phyloP scores from a whole-genome alignment of 495 filamentous ascomycete species.

The Podospora didyma region DNA sequence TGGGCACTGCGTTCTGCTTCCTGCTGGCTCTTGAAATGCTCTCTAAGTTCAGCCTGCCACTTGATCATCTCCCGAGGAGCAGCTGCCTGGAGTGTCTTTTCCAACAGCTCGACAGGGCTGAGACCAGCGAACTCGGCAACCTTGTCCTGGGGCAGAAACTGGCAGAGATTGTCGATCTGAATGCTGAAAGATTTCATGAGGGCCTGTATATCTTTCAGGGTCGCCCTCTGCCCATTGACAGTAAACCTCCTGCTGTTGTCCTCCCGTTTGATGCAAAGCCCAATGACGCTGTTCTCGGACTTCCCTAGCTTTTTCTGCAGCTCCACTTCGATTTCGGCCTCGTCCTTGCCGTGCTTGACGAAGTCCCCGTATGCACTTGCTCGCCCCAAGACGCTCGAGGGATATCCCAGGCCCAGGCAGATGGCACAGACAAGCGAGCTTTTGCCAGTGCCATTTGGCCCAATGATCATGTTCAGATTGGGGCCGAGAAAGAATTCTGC shows the following conservation, averaged over 20 bases:
- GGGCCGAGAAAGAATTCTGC: constrained; percentile 88
- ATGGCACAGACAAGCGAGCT: constrained; percentile 97
- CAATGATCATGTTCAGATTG: constrained; percentile 97
- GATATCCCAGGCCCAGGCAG: constrained; percentile 86
- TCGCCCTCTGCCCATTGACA: constrained; percentile 58
- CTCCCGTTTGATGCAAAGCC: constrained; percentile 71
- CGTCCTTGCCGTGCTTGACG: constrained; percentile 80
- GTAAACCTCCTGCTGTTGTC: constrained; percentile 74
- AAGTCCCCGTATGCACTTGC: constrained; percentile 84
- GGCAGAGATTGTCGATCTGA: constrained; percentile 95
- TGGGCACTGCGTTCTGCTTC: constrained; percentile 55
- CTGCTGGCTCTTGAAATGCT: constrained; percentile 65
- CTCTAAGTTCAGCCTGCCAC: constrained; percentile 74
- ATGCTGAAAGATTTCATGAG: constrained; percentile 70
- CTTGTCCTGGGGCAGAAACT: constrained; percentile 95
- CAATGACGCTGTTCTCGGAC: constrained; percentile 64
- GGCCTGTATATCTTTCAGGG: constrained; percentile 55
- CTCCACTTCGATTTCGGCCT: constrained; percentile 86
- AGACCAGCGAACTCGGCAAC: constrained; percentile 91
- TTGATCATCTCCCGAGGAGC: constrained; percentile 73
- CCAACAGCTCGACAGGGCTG: constrained; percentile 77
- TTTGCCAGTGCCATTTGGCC: constrained; percentile 96
- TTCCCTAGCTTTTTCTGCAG: constrained; percentile 55
- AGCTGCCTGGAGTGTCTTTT: constrained; percentile 81
- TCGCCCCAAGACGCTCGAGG: constrained; percentile 77